These are phyloP conservation scores for Puccinia novopanici DNA, from an alignment of 1,284 basidiomycete species.

Conservation along the genomic window DNA sequence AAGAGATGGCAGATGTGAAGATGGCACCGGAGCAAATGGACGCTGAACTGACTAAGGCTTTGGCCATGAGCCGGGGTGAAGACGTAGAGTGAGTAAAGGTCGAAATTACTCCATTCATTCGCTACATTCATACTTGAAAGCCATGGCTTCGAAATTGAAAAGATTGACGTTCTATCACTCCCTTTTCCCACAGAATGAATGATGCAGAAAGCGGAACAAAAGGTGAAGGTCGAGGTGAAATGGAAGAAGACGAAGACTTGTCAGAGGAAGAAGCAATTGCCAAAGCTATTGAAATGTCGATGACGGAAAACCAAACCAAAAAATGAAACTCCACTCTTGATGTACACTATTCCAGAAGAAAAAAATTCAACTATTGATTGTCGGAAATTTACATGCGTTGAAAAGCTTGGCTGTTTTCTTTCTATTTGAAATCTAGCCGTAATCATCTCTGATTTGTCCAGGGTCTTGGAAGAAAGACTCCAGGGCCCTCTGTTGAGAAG, in stretches of 20 bases:
- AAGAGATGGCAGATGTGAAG: conserved; percentile 55
- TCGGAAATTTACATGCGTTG: background rate
- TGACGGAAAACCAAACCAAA: conserved; percentile 27
- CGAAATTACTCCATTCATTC: conserved; percentile 35
- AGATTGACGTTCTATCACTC: conserved; percentile 33
- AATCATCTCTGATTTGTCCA: too few species aligned
- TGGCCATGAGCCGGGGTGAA: conserved; percentile 55
- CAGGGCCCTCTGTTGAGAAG: too few species aligned
- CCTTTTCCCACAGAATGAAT: conserved; percentile 54
- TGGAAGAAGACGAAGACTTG: conserved; percentile 52
- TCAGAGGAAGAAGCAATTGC: conserved; percentile 68
- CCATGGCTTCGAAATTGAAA: conserved; percentile 56
- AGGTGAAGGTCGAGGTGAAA: conserved; percentile 55
- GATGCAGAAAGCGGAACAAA: conserved; percentile 57
- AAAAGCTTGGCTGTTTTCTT: background rate
- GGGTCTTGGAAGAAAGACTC: too few species aligned
- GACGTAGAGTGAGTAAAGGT: conserved; percentile 36
- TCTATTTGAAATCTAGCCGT: too few species aligned
- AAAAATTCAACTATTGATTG: background rate
- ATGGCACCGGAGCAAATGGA: conserved; percentile 61
- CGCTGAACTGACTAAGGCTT: conserved; percentile 55
- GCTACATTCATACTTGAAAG: conserved; percentile 54
- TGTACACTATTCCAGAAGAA: background rate
- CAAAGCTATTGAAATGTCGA: conserved; percentile 61
- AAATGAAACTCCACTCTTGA: background rate